Conservation (phyloP, 1,139 yeast genomes). For the Yamadazyma trypodendri region DNA sequence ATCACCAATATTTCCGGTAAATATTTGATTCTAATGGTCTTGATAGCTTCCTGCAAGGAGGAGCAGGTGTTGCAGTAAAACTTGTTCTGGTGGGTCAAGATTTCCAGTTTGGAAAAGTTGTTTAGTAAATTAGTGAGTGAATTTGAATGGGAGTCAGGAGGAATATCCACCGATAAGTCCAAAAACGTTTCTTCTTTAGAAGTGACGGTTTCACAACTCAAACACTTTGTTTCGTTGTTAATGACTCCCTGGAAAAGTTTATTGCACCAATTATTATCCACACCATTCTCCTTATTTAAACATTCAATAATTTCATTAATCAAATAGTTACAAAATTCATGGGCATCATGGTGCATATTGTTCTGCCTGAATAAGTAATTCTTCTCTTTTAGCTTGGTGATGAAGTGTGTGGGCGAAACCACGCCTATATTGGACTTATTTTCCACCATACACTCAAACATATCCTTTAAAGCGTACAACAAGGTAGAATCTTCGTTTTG, state of each 20-base stretch:
- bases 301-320: slow-evolving; percentile 80
- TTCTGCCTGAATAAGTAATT: slow-evolving; percentile 83
- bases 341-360: slow-evolving; percentile 96
- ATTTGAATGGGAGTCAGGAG: slow-evolving; percentile 62
- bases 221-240: slow-evolving; percentile 85
- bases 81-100: slow-evolving; percentile 82
- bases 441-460: slow-evolving; percentile 82
- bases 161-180: slow-evolving; percentile 84
- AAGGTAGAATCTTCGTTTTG: slow-evolving; percentile 55
- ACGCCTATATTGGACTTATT: slow-evolving; percentile 72
- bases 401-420: slow-evolving; percentile 74
- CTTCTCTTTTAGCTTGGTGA: slow-evolving; percentile 73
- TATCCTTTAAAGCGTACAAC: slow-evolving; percentile 75
- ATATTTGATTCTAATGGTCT: slow-evolving; percentile 78
- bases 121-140: slow-evolving; percentile 70
- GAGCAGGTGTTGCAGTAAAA: slow-evolving; percentile 91
- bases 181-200: slow-evolving; percentile 82
- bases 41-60: slow-evolving; percentile 91
- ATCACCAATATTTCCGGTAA: slow-evolving; percentile 79
- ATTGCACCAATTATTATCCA: slow-evolving; percentile 54
- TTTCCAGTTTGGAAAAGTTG: slow-evolving; percentile 82
- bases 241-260: slow-evolving; percentile 80
- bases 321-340: slow-evolving; percentile 86
- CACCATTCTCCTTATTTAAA: slow-evolving; percentile 41
- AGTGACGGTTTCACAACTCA: slow-evolving; percentile 86